Evolutionary conservation across 225 moss, liverwort and hornwort genomes (phyloP), one percentile per base, ranked within the genome.

Genomic region (Neckera pumila): DNA sequence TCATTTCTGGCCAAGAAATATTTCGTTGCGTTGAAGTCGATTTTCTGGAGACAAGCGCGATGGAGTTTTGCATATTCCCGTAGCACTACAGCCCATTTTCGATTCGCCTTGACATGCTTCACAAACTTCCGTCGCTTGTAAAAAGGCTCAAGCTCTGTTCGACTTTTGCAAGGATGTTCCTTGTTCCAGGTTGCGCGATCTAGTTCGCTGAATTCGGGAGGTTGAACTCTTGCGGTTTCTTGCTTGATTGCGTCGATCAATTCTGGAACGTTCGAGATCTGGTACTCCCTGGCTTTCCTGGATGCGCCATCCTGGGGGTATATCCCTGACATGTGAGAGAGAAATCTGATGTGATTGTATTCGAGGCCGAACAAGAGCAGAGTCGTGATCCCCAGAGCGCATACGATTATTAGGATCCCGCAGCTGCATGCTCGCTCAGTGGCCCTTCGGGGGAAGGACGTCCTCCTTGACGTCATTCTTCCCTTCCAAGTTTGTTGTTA

Each of bases 31-130:
- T 95, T 76, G 81, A 74, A 87, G 5, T 93, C 96, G 19, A 96
- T 88, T 67, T 88, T 90, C 54, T 84, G 91, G 42, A 92, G 91
- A 81, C 96, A 97, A 38, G 90, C 90, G 59, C 96, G 94, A 81
- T 96, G 96, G 34, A 97, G 93, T n/a, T 90, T 91, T 61, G 88
- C 61, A 89, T 97, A 97, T 49, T 97, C 97, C 64, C 81, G 82
- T 27, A 95, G 85, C 38, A 95, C 95, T 79, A 87, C 64, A 13
- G 85, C 87, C 97, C 96, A 97, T 53, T 87, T 90, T 21, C 42
- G 79, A 78, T 94, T 96, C 34, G 85, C 86, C 58, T 92, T 89
- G 34, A 96, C 88, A 31, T 95, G 94, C 82, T 90, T 90, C 59
- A 95, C 93, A 42, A 94, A 93, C 86, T 94, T 95, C 84, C 97